Evolutionary conservation across 805 yeast genomes (phyloP).

Genomic region (Candida loeiensis): DNA sequence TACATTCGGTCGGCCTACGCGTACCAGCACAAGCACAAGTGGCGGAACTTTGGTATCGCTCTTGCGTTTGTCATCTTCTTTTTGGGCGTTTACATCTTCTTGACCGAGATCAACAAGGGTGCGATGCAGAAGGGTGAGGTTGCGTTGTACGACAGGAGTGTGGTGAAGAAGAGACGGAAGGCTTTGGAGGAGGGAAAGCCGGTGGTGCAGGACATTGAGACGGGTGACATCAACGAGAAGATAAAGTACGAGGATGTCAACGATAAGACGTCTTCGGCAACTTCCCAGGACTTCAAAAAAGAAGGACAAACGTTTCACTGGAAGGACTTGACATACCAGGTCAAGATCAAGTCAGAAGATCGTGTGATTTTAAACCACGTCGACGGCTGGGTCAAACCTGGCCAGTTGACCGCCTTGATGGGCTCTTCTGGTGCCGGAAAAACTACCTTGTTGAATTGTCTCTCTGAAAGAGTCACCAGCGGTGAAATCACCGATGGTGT

Average conservation of each 20-base stretch:
- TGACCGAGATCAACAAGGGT: constrained; percentile 57
- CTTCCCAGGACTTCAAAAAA: constrained; percentile 1
- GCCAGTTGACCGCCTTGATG: constrained; percentile 75
- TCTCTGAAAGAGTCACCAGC: constrained; percentile 23
- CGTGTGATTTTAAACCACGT: constrained; percentile 61
- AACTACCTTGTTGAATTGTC: constrained; percentile 42
- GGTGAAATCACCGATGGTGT: constrained; percentile 26
- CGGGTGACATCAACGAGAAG: constrained; percentile 16
- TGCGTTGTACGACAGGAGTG: constrained; percentile 51
- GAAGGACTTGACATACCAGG: constrained; percentile 71
- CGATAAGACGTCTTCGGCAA: constrained; percentile 13
- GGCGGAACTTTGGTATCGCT: constrained; percentile 66
- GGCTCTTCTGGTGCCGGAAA: constrained; percentile 49
- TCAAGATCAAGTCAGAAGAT: constrained; percentile 57
- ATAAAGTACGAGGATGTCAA: constrained; percentile 26
- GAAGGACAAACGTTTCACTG: constrained; percentile 58
- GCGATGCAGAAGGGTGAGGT: constrained; percentile 72
- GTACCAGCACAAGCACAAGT: constrained; percentile 46
- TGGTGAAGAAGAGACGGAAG: constrained; percentile 46
- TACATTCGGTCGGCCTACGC: constrained; percentile 38
- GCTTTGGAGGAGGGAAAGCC: constrained; percentile 24
- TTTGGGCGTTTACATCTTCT: constrained; percentile 47
- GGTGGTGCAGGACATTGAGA: constrained; percentile 24
- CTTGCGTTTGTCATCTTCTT: constrained; percentile 55
- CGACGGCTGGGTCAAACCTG: constrained; percentile 83